Evolutionary conservation across 768 basidiomycete species (phyloP), one percentile per base, ranked within the genome.

Genomic region (Ephemerocybe angulata): DNA sequence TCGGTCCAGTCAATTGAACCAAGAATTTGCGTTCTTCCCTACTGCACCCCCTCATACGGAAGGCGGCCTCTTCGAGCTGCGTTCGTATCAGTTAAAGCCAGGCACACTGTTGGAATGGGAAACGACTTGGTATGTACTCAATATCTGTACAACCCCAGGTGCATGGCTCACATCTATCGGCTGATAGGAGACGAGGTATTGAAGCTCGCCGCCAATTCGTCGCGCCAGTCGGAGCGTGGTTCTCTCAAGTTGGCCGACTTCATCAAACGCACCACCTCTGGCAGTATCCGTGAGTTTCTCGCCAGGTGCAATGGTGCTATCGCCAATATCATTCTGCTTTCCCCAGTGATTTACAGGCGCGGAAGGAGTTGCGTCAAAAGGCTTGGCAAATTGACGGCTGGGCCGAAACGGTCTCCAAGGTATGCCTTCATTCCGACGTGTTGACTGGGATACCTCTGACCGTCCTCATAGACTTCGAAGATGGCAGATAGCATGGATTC

Each of bases 91-190:
- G 66, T 72, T 97, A 55, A 85, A 87, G 63, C 91, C 96, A 3
- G 97, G 97, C 7, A 85, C 88, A 6, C 76, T 98, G 51, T 72
- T 98, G 52, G 94, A 98, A 64, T 98, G 97, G 97, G 97, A 98
- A 67, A 79, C 84, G 53, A 81, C 92, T 57, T 98, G 97, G 93
- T 93, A 31, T 47, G 79, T 63, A n/a, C 25, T 40, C 25, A 11
- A 7, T n/a, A 21, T 19, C n/a, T 30, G 21, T 2, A 15, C 42
- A 19, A 15, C 13, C 10, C 46, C 28, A n/a, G n/a, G n/a, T n/a
- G n/a, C 19, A 40, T 28, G 21, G 38, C 21, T 12, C 24, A 12
- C 46, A 5, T 30, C 40, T 29, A 12, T 53, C 22, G 22, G n/a
- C n/a, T 19, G 55, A 52, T 50, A 94, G 93, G 96, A 84, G 94